phyloP scores from a whole-genome alignment of 768 basidiomycete genomes.

The Chalciporus pseudorubinellus region DNA sequence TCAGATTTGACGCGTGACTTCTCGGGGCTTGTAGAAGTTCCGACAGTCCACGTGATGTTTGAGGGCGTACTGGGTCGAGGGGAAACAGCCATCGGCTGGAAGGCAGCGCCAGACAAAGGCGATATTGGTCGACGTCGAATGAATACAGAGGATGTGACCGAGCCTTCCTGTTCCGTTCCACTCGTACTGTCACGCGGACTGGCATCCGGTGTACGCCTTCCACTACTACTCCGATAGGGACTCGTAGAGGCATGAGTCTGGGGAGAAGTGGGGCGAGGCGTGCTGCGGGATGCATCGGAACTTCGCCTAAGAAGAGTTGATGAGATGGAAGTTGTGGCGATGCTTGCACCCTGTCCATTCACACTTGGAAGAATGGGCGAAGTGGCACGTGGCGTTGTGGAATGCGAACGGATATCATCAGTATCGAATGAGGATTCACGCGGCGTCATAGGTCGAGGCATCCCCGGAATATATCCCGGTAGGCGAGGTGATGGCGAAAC shows the following conservation, averaged over 20 bases:
- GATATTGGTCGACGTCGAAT: constrained; percentile 68
- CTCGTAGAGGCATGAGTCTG: constrained; percentile 35
- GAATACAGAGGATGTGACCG: constrained; percentile 51
- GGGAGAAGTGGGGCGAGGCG: constrained; percentile 50
- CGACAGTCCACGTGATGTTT: constrained; percentile 67
- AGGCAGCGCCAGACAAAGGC: constrained; percentile 60
- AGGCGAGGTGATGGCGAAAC: constrained; percentile 52
- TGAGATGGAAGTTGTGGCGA: constrained; percentile 34
- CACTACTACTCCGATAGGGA: constrained; percentile 59
- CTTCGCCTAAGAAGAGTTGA: constrained; percentile 48
- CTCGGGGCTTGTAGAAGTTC: constrained; percentile 32
- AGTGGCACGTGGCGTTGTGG: constrained; percentile 73
- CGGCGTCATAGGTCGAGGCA: constrained; percentile 92
- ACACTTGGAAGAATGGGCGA: constrained; percentile 50
- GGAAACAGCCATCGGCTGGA: constrained; percentile 57
- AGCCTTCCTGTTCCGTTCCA: constrained; percentile 40
- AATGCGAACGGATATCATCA: constrained; percentile 72
- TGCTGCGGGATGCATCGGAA: constrained; percentile 54
- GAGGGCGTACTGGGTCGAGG: constrained; percentile 62
- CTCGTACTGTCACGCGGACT: constrained; percentile 36
- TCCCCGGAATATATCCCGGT: constrained; percentile 86
- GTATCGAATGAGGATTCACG: constrained; percentile 60
- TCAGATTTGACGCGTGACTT: constrained; percentile 31
- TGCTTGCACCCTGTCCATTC: constrained; percentile 35
- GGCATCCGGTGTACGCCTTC: constrained; percentile 63